These are phyloP conservation scores for Tirmania nivea DNA, from an alignment of 495 filamentous ascomycete genomes.

Conservation along the genomic window DNA sequence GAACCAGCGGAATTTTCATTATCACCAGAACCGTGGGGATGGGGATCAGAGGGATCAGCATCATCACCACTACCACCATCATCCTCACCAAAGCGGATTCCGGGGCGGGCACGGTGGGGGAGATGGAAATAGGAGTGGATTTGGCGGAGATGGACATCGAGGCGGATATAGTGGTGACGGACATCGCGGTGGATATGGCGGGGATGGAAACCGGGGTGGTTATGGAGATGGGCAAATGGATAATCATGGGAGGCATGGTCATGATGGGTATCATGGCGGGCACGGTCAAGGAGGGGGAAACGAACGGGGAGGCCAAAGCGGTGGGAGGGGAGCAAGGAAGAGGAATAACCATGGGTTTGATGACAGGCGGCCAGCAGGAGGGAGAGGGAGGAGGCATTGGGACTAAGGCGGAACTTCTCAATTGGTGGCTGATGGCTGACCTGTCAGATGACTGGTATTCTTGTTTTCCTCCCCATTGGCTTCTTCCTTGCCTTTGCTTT, in stretches of 20 bases:
- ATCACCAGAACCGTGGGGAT: conserved; percentile 11
- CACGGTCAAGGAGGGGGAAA: background rate
- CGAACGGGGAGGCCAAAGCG: background rate
- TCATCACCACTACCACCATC: conserved; percentile 5
- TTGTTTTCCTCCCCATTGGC: too few species aligned
- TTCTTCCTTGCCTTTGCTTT: too few species aligned
- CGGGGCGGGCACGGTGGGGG: conserved; percentile 4
- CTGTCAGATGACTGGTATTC: too few species aligned
- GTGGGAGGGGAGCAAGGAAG: background rate
- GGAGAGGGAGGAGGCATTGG: background rate
- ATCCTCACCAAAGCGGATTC: conserved; percentile 6
- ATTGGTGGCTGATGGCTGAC: too few species aligned
- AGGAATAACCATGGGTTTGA: conserved; percentile 5
- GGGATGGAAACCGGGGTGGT: conserved; percentile 15
- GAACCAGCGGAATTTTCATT: conserved; percentile 22
- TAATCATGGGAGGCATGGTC: conserved; percentile 12
- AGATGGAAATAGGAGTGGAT: conserved; percentile 9
- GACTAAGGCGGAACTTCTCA: too few species aligned
- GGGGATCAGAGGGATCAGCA: conserved; percentile 11
- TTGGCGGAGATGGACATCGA: conserved; percentile 10
- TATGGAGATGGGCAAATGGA: conserved; percentile 17
- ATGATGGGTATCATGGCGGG: background rate
- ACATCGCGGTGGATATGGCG: conserved; percentile 11
- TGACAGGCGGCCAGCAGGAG: conserved; percentile 2
- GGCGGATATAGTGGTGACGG: conserved; percentile 19